Base-by-base conservation (phyloP, 176 grass and related monocot species). In the Tuctoria greenei region DNA sequence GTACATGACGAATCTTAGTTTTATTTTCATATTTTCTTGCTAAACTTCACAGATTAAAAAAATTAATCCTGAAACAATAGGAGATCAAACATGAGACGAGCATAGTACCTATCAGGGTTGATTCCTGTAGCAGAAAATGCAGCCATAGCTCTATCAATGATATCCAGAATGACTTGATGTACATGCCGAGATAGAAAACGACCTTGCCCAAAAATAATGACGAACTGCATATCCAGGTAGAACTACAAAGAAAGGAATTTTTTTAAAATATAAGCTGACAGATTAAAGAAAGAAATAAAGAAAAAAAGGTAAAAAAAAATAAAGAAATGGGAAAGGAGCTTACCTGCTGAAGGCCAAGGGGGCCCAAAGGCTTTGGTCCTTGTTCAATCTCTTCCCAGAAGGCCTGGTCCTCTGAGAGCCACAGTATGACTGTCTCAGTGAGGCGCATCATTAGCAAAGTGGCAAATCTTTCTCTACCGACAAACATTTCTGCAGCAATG, bases 221-320 rank as follows among this genome's bases (percentile, higher is more conserved):
- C 88, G 67, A 97, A 97, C 83, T 97, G 94, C 94, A 97, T 97
- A 83, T 97, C 94, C 88, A 97, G 59, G 47, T 93, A 93, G 72
- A 97, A 97, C 94, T 97, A 74, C 82, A 85, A 61, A 64, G 42
- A 77, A 70, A 46, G 36, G 68, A 67, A 64, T 54, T 41, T 42
- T 66, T 81, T 66, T 43, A 70, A 70, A 73, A 65, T 23, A 61
- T 71, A 6, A 54, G 7, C 25, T 86, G 60, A 41, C 11, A 71
- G 13, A 61, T 67, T 35, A 24, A 76, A 16, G 0, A 16, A 47
- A 59, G 20, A 3, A 31, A 31, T 31, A 31, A 31, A 31, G 2
- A 31, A 31, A 31, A 3, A 31, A n/a, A n/a, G n/a, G n/a, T n/a
- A n/a, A n/a, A 31, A 31, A 31, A 31, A 69, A 21, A 20, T 21